Evolutionary conservation across 1,139 yeast genomes (phyloP).

Genomic region (Spathaspora sp.): DNA sequence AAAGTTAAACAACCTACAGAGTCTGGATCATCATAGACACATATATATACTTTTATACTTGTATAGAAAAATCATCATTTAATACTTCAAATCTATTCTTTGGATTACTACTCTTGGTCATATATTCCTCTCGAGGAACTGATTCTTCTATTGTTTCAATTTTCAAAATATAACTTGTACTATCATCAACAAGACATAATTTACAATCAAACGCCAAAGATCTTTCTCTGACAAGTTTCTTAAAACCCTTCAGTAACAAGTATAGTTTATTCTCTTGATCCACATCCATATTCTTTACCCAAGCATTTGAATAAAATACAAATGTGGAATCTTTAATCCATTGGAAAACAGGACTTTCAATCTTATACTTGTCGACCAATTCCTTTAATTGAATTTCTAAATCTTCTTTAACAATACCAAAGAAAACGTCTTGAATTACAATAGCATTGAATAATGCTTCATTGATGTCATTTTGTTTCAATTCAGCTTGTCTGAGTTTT

Average conservation of each 20-base stretch:
- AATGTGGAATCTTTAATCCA: conserved; percentile 46
- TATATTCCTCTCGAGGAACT: conserved; percentile 3
- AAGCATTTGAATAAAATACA: conserved; percentile 36
- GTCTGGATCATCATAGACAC: conserved; percentile 3
- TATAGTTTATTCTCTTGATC: conserved; percentile 36
- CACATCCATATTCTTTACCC: conserved; percentile 21
- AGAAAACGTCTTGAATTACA: conserved; percentile 50
- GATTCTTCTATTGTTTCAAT: conserved; percentile 16
- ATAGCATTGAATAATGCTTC: conserved; percentile 49
- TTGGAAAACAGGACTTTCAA: conserved; percentile 26
- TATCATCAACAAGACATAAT: conserved; percentile 41
- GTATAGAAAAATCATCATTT: conserved; percentile 10
- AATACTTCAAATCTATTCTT: conserved; percentile 19
- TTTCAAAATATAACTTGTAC: conserved; percentile 26
- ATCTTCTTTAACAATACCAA: conserved; percentile 52
- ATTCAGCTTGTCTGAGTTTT: conserved; percentile 21
- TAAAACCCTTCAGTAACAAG: conserved; percentile 31
- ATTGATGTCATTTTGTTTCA: conserved; percentile 22
- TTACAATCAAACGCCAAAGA: conserved; percentile 52
- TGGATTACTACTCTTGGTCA: conserved; percentile 13
- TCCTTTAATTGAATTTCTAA: conserved; percentile 23
- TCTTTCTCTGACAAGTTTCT: conserved; percentile 30
- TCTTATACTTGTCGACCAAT: conserved; percentile 16
- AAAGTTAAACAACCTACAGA: conserved; percentile 4
- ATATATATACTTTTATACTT: not conserved